Base-by-base conservation (phyloP, 768 basidiomycete genomes). In the Cystobasidium onofrii region DNA sequence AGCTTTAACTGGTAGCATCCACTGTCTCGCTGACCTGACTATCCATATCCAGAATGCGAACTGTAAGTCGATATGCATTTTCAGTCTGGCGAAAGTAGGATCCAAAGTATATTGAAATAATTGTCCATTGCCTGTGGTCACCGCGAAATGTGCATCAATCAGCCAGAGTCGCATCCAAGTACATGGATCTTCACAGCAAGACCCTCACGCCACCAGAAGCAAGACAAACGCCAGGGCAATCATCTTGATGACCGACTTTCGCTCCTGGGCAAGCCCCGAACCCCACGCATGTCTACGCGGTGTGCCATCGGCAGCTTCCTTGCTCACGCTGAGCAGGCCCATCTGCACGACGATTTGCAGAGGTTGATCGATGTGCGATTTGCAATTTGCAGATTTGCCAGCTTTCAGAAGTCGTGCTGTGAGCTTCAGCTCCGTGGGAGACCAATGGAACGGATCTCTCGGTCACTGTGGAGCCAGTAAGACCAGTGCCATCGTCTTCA, bases 1-100 rank as follows among this genome's bases (percentile, higher is more conserved):
- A 29, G 54, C 54, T n/a, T 29, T 9, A n/a, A n/a, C n/a, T 7
- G 57, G 57, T 27, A 17, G 20, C 25, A 34, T 13, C 4, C 20
- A 4, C 23, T 4, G 12, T 29, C 6, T 20, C 13, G 31, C 33
- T 25, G 4, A 60, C 57, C 57, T 60, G 57, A 41, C 63, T 64
- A 23, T 82, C 81, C 61, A 82, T 80, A 73, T 81, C 78, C 71
- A 82, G 61, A 23, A 82, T 65, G 44, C 77, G 78, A 65, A 80
- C 76, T 0, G 76, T 78, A 1, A 82, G 76, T 9, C 80, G 79
- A 33, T 79, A 64, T 0, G 80, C 73, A 70, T 80, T 76, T 23
- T 79, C 73, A 1, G 75, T 74, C 64, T 80, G 80, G 7, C 75
- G 74, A 71, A 78, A 82, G 74, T 82, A 82, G 12, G 80, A 75